These are phyloP conservation scores for Rhizophagus sp. DNA, from an alignment of 192 early-diverging fungal species.

Conservation along the genomic window DNA sequence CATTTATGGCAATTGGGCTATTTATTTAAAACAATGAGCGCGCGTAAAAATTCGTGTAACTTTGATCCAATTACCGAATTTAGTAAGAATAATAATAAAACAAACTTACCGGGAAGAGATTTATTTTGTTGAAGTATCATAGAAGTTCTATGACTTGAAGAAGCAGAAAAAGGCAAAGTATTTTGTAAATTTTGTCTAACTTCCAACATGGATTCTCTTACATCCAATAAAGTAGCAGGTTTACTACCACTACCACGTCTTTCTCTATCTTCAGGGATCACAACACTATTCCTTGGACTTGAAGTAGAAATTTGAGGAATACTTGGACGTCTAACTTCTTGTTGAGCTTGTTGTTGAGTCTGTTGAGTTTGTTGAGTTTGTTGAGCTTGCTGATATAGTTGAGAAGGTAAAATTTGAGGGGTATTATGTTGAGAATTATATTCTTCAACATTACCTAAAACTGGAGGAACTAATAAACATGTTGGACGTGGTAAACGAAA, in stretches of 20 bases:
- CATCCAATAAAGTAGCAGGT: conserved; percentile 19
- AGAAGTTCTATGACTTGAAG: conserved; percentile 25
- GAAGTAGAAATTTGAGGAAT: too few species aligned
- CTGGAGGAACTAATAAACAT: not conserved
- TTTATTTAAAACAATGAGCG: too few species aligned
- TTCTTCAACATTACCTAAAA: not conserved
- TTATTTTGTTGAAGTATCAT: conserved; percentile 15
- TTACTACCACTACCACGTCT: conserved; percentile 1
- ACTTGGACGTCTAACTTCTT: not conserved
- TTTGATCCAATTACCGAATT: not conserved
- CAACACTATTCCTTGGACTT: not conserved
- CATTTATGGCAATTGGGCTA: too few species aligned
- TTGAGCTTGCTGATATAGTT: not conserved
- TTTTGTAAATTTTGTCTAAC: not conserved
- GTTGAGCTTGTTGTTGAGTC: not conserved
- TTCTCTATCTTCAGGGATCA: not conserved
- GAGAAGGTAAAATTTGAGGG: not conserved
- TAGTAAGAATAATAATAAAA: too few species aligned
- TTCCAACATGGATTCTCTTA: conserved; percentile 19
- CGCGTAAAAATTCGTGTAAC: not conserved
- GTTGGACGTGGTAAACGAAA: not conserved
- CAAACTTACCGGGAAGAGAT: not conserved
- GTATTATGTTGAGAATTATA: not conserved
- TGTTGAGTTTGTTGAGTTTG: not conserved
- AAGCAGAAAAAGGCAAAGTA: not conserved